Evolutionary conservation across 805 yeast genomes (phyloP).

Genomic region (Kazachstania kunashirensis): DNA sequence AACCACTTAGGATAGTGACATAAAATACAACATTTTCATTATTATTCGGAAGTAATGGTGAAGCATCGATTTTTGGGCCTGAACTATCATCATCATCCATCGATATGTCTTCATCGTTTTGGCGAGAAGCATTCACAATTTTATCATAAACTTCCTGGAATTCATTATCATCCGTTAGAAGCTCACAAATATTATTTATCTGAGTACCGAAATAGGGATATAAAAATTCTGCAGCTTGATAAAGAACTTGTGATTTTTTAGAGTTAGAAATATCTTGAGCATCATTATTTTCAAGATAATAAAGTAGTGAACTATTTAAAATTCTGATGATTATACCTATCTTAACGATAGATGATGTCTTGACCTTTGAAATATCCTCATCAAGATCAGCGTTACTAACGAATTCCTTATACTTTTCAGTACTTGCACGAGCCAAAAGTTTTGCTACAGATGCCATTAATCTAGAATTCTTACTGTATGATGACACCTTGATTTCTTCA

Average conservation of each 20-base stretch:
- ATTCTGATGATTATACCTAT: constrained; percentile 21
- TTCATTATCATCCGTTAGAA: constrained; percentile 20
- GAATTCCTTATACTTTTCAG: constrained; percentile 32
- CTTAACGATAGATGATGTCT: constrained; percentile 13
- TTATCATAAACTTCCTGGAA: constrained; percentile 7
- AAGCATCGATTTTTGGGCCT: constrained; percentile 2
- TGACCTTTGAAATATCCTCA: constrained; percentile 9
- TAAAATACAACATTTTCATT: constrained; percentile 17
- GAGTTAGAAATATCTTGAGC: constrained; percentile 7
- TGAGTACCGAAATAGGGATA: constrained; percentile 19
- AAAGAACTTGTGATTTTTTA: constrained; percentile 13
- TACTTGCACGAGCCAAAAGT: constrained; percentile 40
- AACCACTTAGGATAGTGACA: constrained; percentile 22
- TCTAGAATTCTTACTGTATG: constrained; percentile 27
- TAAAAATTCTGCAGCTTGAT: constrained; percentile 29
- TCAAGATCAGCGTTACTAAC: constrained; percentile 25
- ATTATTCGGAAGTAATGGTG: constrained; percentile 19
- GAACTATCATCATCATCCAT: constrained; percentile 7
- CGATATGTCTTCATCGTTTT: constrained; percentile 3
- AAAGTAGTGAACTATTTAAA: constrained; percentile 19
- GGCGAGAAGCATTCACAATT: constrained; percentile 3
- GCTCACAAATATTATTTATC: constrained; percentile 18
- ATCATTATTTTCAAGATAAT: constrained; percentile 9
- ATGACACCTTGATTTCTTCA: constrained; percentile 27
- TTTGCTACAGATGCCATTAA: constrained; percentile 41